These are phyloP conservation scores for Penicillium macrosclerotiorum DNA, from an alignment of 495 filamentous ascomycete species.

Conservation along the genomic window DNA sequence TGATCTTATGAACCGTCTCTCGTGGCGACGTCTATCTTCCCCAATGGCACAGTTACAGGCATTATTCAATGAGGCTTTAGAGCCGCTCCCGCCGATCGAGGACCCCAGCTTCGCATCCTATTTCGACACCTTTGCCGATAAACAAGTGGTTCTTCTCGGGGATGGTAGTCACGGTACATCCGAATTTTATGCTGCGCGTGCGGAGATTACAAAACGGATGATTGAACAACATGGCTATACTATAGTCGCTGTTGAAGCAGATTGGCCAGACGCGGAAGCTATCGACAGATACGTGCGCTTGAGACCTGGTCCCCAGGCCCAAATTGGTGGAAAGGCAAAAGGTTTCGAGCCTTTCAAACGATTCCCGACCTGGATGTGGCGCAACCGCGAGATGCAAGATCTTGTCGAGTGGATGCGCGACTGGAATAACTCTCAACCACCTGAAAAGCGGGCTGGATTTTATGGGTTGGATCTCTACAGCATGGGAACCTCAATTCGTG, in stretches of 20 bases:
- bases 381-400: slow-evolving; percentile 53
- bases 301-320: slow-evolving; percentile 37
- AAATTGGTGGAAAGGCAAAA: slow-evolving; percentile 25
- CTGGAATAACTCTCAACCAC: slow-evolving; percentile 36
- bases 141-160: slow-evolving; percentile 52
- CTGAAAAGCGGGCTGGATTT: slow-evolving; percentile 43
- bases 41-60: slow-evolving; percentile 33
- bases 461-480: slow-evolving; percentile 58
- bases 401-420: slow-evolving; percentile 58
- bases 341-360: slow-evolving; percentile 47
- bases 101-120: slow-evolving; percentile 34
- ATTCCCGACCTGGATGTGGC: slow-evolving; percentile 65
- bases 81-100: slow-evolving; percentile 39
- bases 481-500: slow-evolving; percentile 50
- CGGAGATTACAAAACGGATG: slow-evolving; percentile 53
- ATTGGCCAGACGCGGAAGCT: slow-evolving; percentile 59
- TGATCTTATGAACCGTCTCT: not conserved
- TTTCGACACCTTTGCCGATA: slow-evolving; percentile 45
- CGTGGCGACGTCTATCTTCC: slow-evolving; percentile 1
- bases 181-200: slow-evolving; percentile 56
- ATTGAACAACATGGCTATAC: slow-evolving; percentile 54
- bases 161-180: slow-evolving; percentile 59
- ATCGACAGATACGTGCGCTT: slow-evolving; percentile 57
- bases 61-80: slow-evolving; percentile 35
- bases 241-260: slow-evolving; percentile 56